Conservation (phyloP, 495 filamentous ascomycete species). For the Neurospora sublineolata region DNA sequence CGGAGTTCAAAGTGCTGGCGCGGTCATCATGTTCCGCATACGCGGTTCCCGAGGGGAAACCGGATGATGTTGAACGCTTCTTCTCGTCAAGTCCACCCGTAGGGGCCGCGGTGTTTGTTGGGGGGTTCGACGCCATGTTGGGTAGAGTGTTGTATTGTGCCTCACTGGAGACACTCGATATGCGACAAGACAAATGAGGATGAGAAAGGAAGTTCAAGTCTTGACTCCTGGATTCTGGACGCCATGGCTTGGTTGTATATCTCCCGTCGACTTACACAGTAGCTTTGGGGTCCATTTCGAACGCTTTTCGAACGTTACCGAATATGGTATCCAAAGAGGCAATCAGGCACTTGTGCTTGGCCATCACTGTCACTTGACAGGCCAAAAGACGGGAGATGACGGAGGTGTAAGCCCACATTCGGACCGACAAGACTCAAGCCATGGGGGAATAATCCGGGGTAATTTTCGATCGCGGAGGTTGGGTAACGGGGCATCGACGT, state of each 20-base stretch:
- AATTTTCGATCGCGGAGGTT: background rate
- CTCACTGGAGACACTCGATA: background rate
- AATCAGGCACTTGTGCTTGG: background rate
- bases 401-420: background rate
- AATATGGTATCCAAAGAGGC: background rate
- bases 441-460: background rate
- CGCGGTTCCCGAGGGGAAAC: background rate
- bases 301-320: background rate
- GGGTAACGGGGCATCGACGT: background rate
- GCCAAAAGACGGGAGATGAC: background rate
- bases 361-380: background rate
- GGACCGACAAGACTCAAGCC: background rate
- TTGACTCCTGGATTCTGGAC: background rate
- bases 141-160: background rate
- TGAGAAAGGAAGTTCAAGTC: background rate
- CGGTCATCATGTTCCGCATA: slow-evolving; percentile 2
- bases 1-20: background rate
- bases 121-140: background rate
- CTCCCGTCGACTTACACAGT: background rate
- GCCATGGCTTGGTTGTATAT: background rate
- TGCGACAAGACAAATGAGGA: background rate
- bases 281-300: background rate
- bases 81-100: background rate
- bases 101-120: background rate
- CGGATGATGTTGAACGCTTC: background rate